Evolutionary conservation across 345 rosid species (phyloP).

Genomic region (Laguncularia racemosa): DNA sequence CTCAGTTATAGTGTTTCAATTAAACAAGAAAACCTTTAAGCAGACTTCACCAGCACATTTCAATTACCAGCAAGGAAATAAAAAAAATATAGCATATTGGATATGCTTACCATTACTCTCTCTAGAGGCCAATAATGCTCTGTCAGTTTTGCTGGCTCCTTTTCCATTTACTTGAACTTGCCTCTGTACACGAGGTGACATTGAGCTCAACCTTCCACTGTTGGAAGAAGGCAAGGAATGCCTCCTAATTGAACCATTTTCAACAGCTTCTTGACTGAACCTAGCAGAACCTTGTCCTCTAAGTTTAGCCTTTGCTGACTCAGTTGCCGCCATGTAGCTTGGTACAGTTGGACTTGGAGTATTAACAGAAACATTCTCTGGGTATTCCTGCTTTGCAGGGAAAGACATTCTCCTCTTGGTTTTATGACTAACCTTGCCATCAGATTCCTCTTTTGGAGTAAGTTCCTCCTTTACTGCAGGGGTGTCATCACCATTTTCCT

Average conservation of each 20-base stretch:
- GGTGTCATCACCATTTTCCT: conserved; percentile 1
- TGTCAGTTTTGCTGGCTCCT: conserved; percentile 10
- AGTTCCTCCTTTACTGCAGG: conserved; percentile 4
- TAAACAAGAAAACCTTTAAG: too few relatives aligned
- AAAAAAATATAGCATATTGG: too few relatives aligned
- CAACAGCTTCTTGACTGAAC: conserved; percentile 14
- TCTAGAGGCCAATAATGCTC: conserved; percentile 9
- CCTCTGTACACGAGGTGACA: conserved; percentile 16
- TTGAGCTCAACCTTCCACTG: conserved; percentile 9
- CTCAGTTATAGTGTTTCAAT: too few relatives aligned
- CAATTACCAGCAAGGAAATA: too few relatives aligned
- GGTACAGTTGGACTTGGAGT: conserved; percentile 9
- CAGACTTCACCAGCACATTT: too few relatives aligned
- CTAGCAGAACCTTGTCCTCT: conserved; percentile 16
- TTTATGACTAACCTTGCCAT: conserved; percentile 4
- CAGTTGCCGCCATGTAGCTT: conserved; percentile 26
- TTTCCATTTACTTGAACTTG: conserved; percentile 8
- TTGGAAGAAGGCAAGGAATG: conserved; percentile 14
- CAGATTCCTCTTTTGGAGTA: conserved; percentile 9
- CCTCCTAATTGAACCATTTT: conserved; percentile 11
- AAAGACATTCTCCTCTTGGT: conserved; percentile 16
- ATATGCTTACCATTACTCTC: conserved; percentile 20
- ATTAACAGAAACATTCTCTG: conserved; percentile 8
- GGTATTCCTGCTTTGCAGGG: conserved; percentile 12
- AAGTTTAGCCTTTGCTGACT: conserved; percentile 21